Evolutionary conservation across 2,329 filamentous ascomycete species (phyloP).

Genomic region (Fusarium secorum): DNA sequence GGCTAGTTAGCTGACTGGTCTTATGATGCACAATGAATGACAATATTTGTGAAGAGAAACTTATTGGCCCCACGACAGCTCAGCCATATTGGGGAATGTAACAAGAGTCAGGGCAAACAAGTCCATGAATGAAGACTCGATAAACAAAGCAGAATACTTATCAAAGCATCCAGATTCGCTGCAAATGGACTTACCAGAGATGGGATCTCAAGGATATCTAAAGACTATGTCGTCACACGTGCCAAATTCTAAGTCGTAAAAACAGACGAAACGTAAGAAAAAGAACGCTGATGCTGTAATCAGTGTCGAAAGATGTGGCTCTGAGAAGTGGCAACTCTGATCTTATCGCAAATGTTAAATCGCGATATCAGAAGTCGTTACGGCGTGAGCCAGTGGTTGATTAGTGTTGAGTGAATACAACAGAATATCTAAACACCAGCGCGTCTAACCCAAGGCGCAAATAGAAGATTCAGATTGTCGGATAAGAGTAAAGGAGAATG

Average conservation of each 20-base stretch:
- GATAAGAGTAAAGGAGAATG: conserved; percentile 30
- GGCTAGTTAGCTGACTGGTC: conserved; percentile 32
- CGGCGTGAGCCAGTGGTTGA: conserved; percentile 37
- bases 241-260: conserved; percentile 43
- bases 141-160: conserved; percentile 10
- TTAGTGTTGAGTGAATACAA: conserved; percentile 36
- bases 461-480: conserved; percentile 40
- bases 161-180: conserved; percentile 2
- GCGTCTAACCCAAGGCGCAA: conserved; percentile 51
- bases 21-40: conserved; percentile 25
- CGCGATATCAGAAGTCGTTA: conserved; percentile 28
- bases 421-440: conserved; percentile 50
- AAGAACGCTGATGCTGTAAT: conserved; percentile 25
- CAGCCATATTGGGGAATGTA: conserved; percentile 11
- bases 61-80: conserved; percentile 24
- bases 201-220: conserved; percentile 43
- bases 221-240: conserved; percentile 39
- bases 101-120: conserved; percentile 8
- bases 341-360: conserved; percentile 33
- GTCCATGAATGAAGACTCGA: neutral
- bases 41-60: conserved; percentile 18
- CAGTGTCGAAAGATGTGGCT: conserved; percentile 25
- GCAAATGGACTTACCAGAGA: conserved; percentile 34
- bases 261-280: conserved; percentile 35
- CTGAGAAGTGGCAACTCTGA: conserved; percentile 34